Evolutionary conservation across 306 rosid genomes (phyloP).

Genomic region (Mimosa bimucronata): DNA sequence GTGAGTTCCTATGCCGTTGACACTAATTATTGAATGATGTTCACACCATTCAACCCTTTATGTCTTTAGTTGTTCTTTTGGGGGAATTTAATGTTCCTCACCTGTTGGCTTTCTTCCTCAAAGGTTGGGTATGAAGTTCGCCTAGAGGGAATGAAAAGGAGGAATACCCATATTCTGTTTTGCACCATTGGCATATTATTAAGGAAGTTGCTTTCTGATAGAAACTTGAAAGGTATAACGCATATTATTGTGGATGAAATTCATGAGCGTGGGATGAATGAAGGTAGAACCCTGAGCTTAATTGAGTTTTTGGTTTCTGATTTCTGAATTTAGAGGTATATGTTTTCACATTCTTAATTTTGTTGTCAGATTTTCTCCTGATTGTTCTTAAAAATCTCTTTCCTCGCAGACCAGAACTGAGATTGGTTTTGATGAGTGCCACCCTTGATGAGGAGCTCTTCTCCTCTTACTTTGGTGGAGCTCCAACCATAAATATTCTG

Average conservation of each 20-base stretch:
- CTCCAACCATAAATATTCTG: slow-evolving; percentile 65
- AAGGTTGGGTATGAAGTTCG: slow-evolving; percentile 98
- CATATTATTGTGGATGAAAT: slow-evolving; percentile 98
- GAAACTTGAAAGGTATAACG: slow-evolving; percentile 82
- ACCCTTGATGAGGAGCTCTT: slow-evolving; percentile 92
- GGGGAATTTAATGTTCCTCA: slow-evolving; percentile 22
- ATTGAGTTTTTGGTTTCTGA: slow-evolving; percentile 35
- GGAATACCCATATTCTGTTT: slow-evolving; percentile 87
- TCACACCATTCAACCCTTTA: slow-evolving; percentile 14
- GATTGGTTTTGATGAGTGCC: slow-evolving; percentile 95
- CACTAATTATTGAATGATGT: slow-evolving; percentile 14
- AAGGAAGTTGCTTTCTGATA: slow-evolving; percentile 89
- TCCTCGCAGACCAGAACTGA: slow-evolving; percentile 80
- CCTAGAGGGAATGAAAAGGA: slow-evolving; percentile 93
- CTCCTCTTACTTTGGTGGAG: slow-evolving; percentile 76
- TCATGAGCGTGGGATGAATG: slow-evolving; percentile 99
- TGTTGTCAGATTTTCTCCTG: slow-evolving; percentile 89
- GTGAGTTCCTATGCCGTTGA: slow-evolving; percentile 61
- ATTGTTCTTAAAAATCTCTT: slow-evolving; percentile 94
- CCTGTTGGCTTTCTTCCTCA: slow-evolving; percentile 33
- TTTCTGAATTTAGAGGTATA: slow-evolving; percentile 9
- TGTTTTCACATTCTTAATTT: slow-evolving; percentile 40
- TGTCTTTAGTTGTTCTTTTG: slow-evolving; percentile 14
- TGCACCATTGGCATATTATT: slow-evolving; percentile 96
- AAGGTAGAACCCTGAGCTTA: slow-evolving; percentile 64